Base-by-base conservation (phyloP, 768 basidiomycete genomes). In the Suillus weaverae region DNA sequence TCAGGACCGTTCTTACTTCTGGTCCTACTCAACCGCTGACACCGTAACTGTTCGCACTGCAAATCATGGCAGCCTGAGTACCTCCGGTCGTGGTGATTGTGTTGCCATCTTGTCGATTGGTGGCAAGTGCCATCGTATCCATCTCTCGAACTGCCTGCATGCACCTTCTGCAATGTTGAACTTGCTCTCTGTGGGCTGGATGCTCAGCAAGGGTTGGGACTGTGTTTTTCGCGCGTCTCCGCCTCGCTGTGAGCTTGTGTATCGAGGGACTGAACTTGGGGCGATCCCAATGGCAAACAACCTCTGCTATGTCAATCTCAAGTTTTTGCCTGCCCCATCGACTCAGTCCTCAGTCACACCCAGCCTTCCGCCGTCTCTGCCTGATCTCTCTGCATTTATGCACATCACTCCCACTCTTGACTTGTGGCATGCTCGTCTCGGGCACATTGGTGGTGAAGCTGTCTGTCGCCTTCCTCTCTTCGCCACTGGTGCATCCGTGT, bases 21-120 rank as follows among this genome's bases (percentile, higher is more conserved):
- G 64, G 43, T 35, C 66, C 0, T 75, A 70, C 30, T 32, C 70
- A 33, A 13, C 36, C 0, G 38, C 60, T 0, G 61, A 38, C 4
- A 60, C 66, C 0, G 36, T 63, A 0, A 38, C 57, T 38, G 65
- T 75, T 26, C 51, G 56, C 0, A 75, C 72, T 0, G 72, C 72
- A 0, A 74, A 75, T 35, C 67, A 67, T 61, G 70, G 70, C 5
- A 43, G 54, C 1, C 62, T 75, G 1, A 3, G 0, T 0, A 44
- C 43, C 1, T 44, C 43, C 6, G 20, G 43, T 20, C 8, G 20
- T 7, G 43, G 43, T 2, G 43, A 44, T 7, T 44, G 43, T n/a
- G 20, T 44, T 1, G 20, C 43, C 5, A n/a, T 44, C 2, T 20
- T 44, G 5, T 2, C 18, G 4, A 44, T n/a, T 20, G 20, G 43